These are phyloP conservation scores for Vitis hybrid DNA, from an alignment of 177 flowering plant genomes.

Conservation along the genomic window DNA sequence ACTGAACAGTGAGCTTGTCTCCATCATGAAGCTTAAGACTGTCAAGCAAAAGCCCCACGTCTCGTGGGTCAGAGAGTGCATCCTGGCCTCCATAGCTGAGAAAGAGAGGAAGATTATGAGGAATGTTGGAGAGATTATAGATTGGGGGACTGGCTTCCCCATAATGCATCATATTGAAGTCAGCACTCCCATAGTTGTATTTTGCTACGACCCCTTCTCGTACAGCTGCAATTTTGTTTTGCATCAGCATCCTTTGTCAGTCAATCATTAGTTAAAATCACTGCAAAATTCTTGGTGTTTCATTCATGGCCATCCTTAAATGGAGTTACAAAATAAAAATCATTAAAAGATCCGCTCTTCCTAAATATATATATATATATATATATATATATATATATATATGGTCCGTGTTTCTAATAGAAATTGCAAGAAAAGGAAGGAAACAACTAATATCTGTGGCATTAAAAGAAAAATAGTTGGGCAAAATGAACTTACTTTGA, in stretches of 20 bases:
- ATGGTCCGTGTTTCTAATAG: too few relatives aligned
- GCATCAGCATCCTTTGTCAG: background rate
- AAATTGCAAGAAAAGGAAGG: too few relatives aligned
- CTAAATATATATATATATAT: too few relatives aligned
- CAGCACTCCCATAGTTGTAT: constrained; percentile 50
- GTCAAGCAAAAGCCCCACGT: constrained; percentile 51
- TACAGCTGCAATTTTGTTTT: constrained; percentile 44
- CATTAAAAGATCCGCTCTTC: too few relatives aligned
- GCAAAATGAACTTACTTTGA: constrained; percentile 46
- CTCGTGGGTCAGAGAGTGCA: constrained; percentile 52
- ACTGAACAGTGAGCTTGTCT: constrained; percentile 58
- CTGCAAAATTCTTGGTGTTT: background rate
- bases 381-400: too few relatives aligned
- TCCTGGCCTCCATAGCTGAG: constrained; percentile 72
- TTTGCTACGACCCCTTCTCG: constrained; percentile 53
- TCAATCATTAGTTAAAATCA: background rate
- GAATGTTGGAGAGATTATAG: constrained; percentile 62
- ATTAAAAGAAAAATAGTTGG: background rate
- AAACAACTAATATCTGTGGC: background rate
- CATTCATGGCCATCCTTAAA: too few relatives aligned
- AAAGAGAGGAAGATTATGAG: constrained; percentile 59
- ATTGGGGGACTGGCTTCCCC: constrained; percentile 49
- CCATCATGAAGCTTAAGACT: constrained; percentile 57
- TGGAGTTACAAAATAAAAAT: too few relatives aligned
- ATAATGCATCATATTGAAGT: constrained; percentile 44